Percentiles rank a stretch among this genome's conserved stretches.
Conservation (phyloP, 192 early-diverging fungal genomes). For the Rhizophagus prolifer region DNA sequence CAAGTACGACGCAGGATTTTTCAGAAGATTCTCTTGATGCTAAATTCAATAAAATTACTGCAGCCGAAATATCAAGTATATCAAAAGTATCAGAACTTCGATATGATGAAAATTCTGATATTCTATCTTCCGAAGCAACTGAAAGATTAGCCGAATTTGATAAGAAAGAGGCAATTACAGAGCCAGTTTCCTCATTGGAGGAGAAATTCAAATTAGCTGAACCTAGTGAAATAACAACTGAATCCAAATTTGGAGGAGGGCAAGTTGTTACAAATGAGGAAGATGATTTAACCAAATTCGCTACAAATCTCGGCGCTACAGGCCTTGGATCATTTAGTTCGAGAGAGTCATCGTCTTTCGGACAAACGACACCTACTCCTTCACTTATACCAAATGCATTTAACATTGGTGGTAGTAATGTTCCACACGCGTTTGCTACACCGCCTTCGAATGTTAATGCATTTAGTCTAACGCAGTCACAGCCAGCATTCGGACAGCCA, state of each 20-base stretch:
- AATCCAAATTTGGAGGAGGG: background rate
- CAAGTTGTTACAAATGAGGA: background rate
- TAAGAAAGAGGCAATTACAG: background rate
- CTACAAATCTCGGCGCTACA: background rate
- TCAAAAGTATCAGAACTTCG: background rate
- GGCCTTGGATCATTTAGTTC: background rate
- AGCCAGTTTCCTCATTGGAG: background rate
- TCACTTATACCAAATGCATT: background rate
- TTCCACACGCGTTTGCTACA: background rate
- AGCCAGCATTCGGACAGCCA: background rate
- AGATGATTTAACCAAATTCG: background rate
- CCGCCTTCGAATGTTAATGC: background rate
- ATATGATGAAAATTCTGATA: background rate
- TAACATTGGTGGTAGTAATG: background rate
- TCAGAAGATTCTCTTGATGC: too few relatives aligned
- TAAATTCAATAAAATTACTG: too few relatives aligned
- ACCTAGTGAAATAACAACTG: background rate
- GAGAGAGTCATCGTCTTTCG: background rate
- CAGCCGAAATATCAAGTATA: background rate
- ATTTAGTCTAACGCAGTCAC: background rate
- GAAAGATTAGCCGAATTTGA: background rate
- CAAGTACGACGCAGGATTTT: too few relatives aligned
- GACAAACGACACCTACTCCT: background rate
- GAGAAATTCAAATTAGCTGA: background rate
- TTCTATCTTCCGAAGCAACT: too few relatives aligned